Conservation (phyloP, 768 basidiomycete species). For the Rubroboletus pulcherrimus region DNA sequence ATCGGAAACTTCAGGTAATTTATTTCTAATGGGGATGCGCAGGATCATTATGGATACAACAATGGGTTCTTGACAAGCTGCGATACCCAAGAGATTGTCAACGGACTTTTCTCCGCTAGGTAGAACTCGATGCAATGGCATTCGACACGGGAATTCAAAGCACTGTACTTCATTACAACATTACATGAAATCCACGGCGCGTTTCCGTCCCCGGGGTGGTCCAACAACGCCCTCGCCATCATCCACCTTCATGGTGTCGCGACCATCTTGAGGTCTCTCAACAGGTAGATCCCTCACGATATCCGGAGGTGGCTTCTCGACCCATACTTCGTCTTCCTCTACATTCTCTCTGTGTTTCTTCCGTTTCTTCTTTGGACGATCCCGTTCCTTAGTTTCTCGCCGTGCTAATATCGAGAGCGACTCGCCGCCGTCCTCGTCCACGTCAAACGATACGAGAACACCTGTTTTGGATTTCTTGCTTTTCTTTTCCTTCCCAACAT, state of each 20-base stretch:
- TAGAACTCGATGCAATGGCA: neutral
- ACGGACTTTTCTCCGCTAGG: neutral
- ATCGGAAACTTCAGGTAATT: neutral
- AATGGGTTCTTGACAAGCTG: neutral
- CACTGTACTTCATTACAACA: neutral
- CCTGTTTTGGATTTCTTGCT: conserved; percentile 43
- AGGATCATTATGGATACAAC: neutral
- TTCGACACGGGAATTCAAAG: neutral
- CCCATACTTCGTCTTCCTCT: conserved; percentile 63
- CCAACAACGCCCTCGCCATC: conserved; percentile 22
- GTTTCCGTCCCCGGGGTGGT: conserved; percentile 49
- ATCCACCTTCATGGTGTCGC: conserved; percentile 6
- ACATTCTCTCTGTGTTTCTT: conserved; percentile 34
- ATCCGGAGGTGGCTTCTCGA: conserved; percentile 58
- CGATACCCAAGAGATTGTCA: too few species aligned
- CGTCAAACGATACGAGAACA: conserved; percentile 70
- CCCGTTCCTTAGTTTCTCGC: conserved; percentile 35
- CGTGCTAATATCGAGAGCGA: conserved; percentile 27
- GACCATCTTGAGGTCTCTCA: conserved; percentile 11
- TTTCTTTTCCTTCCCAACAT: conserved; percentile 44
- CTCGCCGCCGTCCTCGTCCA: conserved; percentile 59
- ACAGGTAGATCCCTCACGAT: conserved; percentile 38
- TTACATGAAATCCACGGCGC: conserved; percentile 76
- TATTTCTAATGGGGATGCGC: neutral
- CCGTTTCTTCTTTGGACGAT: conserved; percentile 41